Percentiles rank a stretch among this genome's conserved stretches.
Evolutionary conservation across 805 yeast species (phyloP).

Genomic region (Torulaspora microellipsoides): DNA sequence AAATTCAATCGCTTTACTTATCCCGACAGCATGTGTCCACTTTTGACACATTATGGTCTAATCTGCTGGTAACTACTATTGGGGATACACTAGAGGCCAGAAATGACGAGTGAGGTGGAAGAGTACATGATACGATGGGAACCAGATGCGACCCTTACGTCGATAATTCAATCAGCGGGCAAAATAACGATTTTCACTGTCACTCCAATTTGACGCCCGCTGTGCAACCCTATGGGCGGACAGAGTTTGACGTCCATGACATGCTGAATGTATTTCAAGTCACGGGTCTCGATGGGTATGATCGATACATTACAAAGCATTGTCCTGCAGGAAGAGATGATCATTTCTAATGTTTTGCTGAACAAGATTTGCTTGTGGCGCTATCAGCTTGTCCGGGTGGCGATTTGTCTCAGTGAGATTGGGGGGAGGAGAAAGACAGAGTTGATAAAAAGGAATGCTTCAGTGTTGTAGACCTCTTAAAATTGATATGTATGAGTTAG

Average conservation of each 20-base stretch:
- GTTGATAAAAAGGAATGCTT: slow-evolving; percentile 44
- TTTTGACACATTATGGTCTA: slow-evolving; percentile 61
- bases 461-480: slow-evolving; percentile 61
- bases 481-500: slow-evolving; percentile 54
- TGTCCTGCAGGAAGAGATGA: slow-evolving; percentile 58
- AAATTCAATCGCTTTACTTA: too few species aligned
- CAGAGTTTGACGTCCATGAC: slow-evolving; percentile 64
- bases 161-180: slow-evolving; percentile 58
- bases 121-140: slow-evolving; percentile 61
- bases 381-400: slow-evolving; percentile 70
- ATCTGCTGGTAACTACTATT: slow-evolving; percentile 55
- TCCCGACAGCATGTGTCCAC: slow-evolving; percentile 62
- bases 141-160: slow-evolving; percentile 70
- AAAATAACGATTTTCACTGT: slow-evolving; percentile 62
- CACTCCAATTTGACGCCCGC: slow-evolving; percentile 61
- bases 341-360: slow-evolving; percentile 64
- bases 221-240: slow-evolving; percentile 53
- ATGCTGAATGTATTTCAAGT: slow-evolving; percentile 67
- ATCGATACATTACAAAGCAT: slow-evolving; percentile 66
- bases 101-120: slow-evolving; percentile 61
- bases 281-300: slow-evolving; percentile 60
- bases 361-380: slow-evolving; percentile 58
- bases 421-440: slow-evolving; percentile 53
- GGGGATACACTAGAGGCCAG: slow-evolving; percentile 56
- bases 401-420: slow-evolving; percentile 62